Conservation (phyloP, 164 flowering plant species). For the Aristolochia californica region DNA sequence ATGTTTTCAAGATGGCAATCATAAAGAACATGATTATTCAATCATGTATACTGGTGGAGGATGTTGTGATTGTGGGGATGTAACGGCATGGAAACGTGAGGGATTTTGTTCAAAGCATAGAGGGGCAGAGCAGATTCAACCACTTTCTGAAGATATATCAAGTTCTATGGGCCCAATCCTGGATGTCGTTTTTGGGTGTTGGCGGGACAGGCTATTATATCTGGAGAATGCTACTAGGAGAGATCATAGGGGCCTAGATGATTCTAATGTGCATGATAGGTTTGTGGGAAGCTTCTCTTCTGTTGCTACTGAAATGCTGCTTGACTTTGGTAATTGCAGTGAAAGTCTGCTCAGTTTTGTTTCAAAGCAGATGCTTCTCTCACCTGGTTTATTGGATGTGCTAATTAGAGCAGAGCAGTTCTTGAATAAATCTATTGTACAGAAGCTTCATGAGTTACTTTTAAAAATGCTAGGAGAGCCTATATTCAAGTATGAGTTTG, state of each 20-base stretch:
- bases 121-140: conserved; percentile 86
- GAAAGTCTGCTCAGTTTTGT: conserved; percentile 90
- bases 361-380: conserved; percentile 39
- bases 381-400: conserved; percentile 53
- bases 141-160: conserved; percentile 56
- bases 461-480: conserved; percentile 89
- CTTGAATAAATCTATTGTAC: conserved; percentile 29
- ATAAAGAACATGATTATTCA: conserved; percentile 81
- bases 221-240: conserved; percentile 22
- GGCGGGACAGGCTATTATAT: conserved; percentile 47
- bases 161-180: conserved; percentile 63
- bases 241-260: conserved; percentile 17
- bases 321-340: conserved; percentile 73
- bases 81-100: conserved; percentile 90
- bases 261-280: conserved; percentile 13
- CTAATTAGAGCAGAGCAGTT: conserved; percentile 71
- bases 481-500: conserved; percentile 77
- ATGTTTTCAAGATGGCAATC: conserved; percentile 93
- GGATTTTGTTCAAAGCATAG: conserved; percentile 94
- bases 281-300: conserved; percentile 45
- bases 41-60: conserved; percentile 85
- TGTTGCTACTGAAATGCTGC: conserved; percentile 65
- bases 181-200: conserved; percentile 43
- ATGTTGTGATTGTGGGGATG: conserved; percentile 99
- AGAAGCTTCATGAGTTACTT: conserved; percentile 72